Base-by-base conservation (phyloP, 352 stramenopile species). In the Globisporangium cederbergense region DNA sequence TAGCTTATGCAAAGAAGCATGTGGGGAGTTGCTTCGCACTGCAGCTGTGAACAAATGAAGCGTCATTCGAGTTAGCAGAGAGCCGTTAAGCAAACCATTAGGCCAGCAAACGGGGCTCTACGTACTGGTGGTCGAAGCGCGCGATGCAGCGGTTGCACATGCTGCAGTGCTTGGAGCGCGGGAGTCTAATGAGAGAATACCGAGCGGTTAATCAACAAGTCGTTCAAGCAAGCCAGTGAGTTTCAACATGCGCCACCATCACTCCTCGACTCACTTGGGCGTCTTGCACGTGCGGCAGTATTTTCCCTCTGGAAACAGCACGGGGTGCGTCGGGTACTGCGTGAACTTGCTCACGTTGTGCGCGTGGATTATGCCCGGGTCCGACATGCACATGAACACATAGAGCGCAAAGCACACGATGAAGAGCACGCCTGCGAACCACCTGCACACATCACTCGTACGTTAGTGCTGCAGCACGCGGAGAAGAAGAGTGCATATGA, bases 81-180 rank as follows among this genome's bases (percentile, higher is more conserved):
- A 7, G 50, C n/a, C 16, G 20, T n/a, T 22, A 43, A 42, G 14
- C n/a, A 20, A 32, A 25, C 4, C 30, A 0, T 14, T 42, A 16
- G 22, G 25, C 25, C n/a, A n/a, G 28, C 9, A 25, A 42, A 16
- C 50, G 28, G 5, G 8, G 2, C 13, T 30, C 10, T 22, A 77
- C 86, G 61, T 81, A 96, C 86, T 96, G 88, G 68, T 96, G 90
- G 47, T 97, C 90, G 53, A 97, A 97, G 70, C 88, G 81, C 20
- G 76, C 82, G 47, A 97, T 81, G 58, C 90, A 97, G 34, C 88
- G 79, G 53, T 96, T 87, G 73, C 90, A 97, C 60, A 97, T 70
- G 46, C 86, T 68, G 57, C 90, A 97, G 76, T 97, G 90, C 70
- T 97, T 97, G 34, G 87, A 96, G 16, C 90, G 73, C 7, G 90